A percentile compares a stretch with the other conserved stretches of the same genome.
Evolutionary conservation across 108 stramenopile species (phyloP).

Genomic region (Skeletonema tropicum): DNA sequence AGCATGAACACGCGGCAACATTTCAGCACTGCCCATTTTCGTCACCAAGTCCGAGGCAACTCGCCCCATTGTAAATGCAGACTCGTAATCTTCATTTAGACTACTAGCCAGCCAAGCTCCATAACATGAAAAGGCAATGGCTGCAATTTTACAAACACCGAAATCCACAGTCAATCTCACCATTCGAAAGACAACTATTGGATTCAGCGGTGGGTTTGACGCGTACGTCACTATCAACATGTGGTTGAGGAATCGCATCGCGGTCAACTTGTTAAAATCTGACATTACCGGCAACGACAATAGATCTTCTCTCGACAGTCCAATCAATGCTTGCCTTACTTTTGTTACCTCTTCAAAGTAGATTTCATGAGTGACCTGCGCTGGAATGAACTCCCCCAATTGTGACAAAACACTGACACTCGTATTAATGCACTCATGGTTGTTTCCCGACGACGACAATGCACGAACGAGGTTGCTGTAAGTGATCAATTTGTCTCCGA

Average conservation of each 20-base stretch:
- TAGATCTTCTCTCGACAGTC: constrained; percentile 15
- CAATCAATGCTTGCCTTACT: constrained; percentile 18
- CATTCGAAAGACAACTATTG: constrained; percentile 50
- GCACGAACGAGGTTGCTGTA: constrained; percentile 38
- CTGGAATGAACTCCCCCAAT: constrained; percentile 37
- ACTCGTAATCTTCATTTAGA: constrained; percentile 37
- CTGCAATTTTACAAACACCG: constrained; percentile 26
- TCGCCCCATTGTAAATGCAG: constrained; percentile 52
- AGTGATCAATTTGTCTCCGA: constrained; percentile 42
- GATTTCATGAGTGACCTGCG: constrained; percentile 10
- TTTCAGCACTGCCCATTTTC: not conserved
- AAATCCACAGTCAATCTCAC: constrained; percentile 36
- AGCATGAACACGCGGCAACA: not conserved
- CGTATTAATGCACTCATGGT: constrained; percentile 27
- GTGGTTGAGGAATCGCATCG: constrained; percentile 55
- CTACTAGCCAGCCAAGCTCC: constrained; percentile 42
- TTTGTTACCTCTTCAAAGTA: constrained; percentile 10
- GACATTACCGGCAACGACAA: constrained; percentile 32
- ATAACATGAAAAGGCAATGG: constrained; percentile 44
- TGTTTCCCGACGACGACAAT: constrained; percentile 13
- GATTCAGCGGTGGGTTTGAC: constrained; percentile 23
- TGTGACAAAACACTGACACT: constrained; percentile 33
- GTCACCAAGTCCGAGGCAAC: constrained; percentile 46
- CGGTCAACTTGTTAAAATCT: constrained; percentile 35
- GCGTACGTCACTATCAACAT: constrained; percentile 23